Base-by-base conservation (phyloP, 306 rosid species). In the Betula pendula region DNA sequence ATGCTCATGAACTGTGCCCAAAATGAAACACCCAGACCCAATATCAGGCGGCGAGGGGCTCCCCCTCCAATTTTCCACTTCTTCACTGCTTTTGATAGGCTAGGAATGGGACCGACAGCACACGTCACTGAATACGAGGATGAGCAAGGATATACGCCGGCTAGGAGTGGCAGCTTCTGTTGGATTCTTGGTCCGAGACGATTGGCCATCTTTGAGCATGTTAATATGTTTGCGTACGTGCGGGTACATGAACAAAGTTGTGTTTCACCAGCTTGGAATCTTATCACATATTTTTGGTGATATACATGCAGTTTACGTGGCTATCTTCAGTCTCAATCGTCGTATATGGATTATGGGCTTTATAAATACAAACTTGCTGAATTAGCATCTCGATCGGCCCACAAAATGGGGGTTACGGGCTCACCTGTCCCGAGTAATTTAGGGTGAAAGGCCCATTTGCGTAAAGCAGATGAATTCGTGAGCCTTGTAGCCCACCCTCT, bases 41-140 rank as follows among this genome's bases (percentile, higher is more conserved):
- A 80, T 6, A 92, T 31, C 66, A 87, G 47, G 75, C 93, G 96
- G 19, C 93, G 89, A 62, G 85, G 88, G 49, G 77, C 81, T 82
- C 79, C 77, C 17, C 73, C 72, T 51, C 80, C 80, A 50, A 12
- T 52, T 45, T 42, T 81, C 90, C 84, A 81, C 62, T 60, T 74
- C 29, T 65, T 84, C 2, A 55, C 48, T 16, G 68, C 44, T 48
- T 60, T 75, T 27, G 73, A 27, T 13, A 15, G 60, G 24, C 44
- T 45, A 22, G 76, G 76, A 20, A 52, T 66, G 12, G 81, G 74
- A 72, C 20, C 73, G 29, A 58, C 62, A 20, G 80, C 48, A 29
- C 50, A 65, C 15, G 82, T 47, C 24, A 40, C 48, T 6, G 38
- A 44, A 25, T 40, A 75, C 8, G 76, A 65, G 38, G 74, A 43